phyloP scores from a whole-genome alignment of 441 rosid genomes.

The Francoa sonchifolia region DNA sequence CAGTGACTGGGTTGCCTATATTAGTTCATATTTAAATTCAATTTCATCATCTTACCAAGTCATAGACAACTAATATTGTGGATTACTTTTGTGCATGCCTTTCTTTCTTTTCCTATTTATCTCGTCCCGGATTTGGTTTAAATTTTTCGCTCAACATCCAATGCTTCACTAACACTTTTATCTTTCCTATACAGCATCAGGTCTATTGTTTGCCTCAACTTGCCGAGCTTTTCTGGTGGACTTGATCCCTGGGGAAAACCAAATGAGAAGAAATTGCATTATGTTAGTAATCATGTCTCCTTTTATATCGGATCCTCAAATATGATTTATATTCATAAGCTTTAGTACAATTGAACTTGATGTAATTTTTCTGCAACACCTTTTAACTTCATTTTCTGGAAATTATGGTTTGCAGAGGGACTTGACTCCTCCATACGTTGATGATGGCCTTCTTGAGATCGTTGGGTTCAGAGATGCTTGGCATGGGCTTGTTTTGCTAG shows the following conservation, averaged over 20 bases:
- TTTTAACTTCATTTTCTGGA: slow-evolving; percentile 1
- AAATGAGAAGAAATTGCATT: slow-evolving; percentile 34
- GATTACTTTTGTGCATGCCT: too few relatives aligned
- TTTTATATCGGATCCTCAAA: not conserved
- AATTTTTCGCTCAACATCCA: not conserved
- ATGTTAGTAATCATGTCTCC: slow-evolving; percentile 30
- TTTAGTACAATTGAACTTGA: not conserved
- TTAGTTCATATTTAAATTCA: too few relatives aligned
- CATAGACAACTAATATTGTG: too few relatives aligned
- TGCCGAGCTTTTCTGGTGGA: slow-evolving; percentile 95
- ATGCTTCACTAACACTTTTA: not conserved
- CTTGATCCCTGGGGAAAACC: slow-evolving; percentile 88
- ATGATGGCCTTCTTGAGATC: slow-evolving; percentile 79
- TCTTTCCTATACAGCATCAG: slow-evolving; percentile 47
- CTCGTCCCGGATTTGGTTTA: not conserved
- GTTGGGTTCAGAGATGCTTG: slow-evolving; percentile 97
- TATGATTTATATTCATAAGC: too few relatives aligned
- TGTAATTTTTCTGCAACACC: slow-evolving; percentile 1
- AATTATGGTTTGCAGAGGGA: slow-evolving; percentile 38
- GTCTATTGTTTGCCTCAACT: slow-evolving; percentile 82
- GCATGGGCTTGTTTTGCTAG: slow-evolving; percentile 82
- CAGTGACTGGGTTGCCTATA: too few relatives aligned
- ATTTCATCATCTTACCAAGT: too few relatives aligned
- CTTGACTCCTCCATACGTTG: slow-evolving; percentile 76
- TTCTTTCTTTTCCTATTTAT: not conserved